Evolutionary conservation across 768 basidiomycete genomes (phyloP).

Genomic region (Suillus subalutaceus): DNA sequence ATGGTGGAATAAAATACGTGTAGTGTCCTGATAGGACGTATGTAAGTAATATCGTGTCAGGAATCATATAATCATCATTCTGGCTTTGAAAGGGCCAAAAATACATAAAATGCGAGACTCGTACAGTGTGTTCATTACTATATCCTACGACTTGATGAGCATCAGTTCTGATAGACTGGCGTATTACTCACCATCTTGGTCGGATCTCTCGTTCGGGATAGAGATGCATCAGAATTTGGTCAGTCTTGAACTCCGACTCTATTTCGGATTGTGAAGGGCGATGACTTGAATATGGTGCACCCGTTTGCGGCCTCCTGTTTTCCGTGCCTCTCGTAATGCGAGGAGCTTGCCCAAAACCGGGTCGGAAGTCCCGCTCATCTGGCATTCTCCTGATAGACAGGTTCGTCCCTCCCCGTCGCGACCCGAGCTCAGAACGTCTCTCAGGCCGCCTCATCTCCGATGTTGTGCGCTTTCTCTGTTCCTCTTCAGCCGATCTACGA

Average conservation of each 20-base stretch:
- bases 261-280: conserved; percentile 31
- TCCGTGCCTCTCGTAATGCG: conserved; percentile 24
- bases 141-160: conserved; percentile 7
- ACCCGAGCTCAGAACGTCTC: conserved; percentile 25
- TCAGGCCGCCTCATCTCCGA: conserved; percentile 32
- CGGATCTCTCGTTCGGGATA: conserved; percentile 36
- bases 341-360: conserved; percentile 12
- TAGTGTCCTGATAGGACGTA: conserved; percentile 4
- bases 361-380: conserved; percentile 10
- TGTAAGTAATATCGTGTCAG: conserved; percentile 1
- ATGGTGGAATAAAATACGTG: conserved; percentile 1
- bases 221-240: conserved; percentile 38
- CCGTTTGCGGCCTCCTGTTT: conserved; percentile 18
- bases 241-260: conserved; percentile 34
- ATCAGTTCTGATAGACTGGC: background rate
- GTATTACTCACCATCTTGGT: conserved; percentile 31
- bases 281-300: conserved; percentile 14
- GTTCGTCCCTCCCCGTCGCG: conserved; percentile 17
- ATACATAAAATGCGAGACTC: background rate
- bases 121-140: conserved; percentile 4
- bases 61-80: background rate
- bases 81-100: background rate
- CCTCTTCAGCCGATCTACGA: conserved; percentile 29
- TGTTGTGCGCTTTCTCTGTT: conserved; percentile 31
- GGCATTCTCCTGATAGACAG: conserved; percentile 16